These are phyloP conservation scores for Taxillus chinensis DNA, from an alignment of 164 flowering plant species.

Conservation along the genomic window DNA sequence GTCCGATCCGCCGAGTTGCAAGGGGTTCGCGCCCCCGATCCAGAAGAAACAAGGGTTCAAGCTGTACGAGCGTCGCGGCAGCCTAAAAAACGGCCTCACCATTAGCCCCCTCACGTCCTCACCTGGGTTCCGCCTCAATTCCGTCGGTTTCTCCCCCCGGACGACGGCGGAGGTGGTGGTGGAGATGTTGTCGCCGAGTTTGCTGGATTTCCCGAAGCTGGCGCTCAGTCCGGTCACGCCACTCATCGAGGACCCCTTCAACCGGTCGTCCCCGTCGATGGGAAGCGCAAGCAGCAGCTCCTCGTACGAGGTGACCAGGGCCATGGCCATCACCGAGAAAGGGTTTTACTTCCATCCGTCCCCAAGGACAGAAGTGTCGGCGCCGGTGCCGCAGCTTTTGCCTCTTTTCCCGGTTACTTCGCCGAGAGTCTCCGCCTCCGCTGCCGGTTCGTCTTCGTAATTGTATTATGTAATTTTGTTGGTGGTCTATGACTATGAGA, in stretches of 20 bases:
- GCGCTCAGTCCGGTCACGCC: slow-evolving; percentile 72
- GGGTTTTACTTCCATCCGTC: background rate
- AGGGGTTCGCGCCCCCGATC: slow-evolving; percentile 31
- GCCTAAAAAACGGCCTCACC: slow-evolving; percentile 39
- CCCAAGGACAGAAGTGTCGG: background rate
- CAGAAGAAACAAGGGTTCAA: slow-evolving; percentile 27
- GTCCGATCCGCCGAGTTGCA: slow-evolving; percentile 18
- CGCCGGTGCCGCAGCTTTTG: background rate
- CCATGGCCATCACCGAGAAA: background rate
- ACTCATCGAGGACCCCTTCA: slow-evolving; percentile 52
- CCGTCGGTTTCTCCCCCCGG: slow-evolving; percentile 38
- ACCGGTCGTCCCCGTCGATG: slow-evolving; percentile 19
- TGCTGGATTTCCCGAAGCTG: slow-evolving; percentile 58
- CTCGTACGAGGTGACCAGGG: slow-evolving; percentile 13
- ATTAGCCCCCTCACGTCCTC: slow-evolving; percentile 39
- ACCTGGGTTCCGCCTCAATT: slow-evolving; percentile 22
- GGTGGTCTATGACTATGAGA: no score
- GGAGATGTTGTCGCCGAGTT: slow-evolving; percentile 50
- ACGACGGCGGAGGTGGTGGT: slow-evolving; percentile 8
- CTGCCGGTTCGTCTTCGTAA: background rate
- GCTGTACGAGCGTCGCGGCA: slow-evolving; percentile 61
- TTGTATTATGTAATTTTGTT: no score
- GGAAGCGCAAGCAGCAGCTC: slow-evolving; percentile 35
- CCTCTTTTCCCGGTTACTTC: background rate
- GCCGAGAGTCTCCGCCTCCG: background rate